A percentile compares a stretch with the other conserved stretches of the same genome.
These are phyloP conservation scores for Diplotaxis tenuifolia DNA, from an alignment of 345 rosid genomes.

Conservation along the genomic window DNA sequence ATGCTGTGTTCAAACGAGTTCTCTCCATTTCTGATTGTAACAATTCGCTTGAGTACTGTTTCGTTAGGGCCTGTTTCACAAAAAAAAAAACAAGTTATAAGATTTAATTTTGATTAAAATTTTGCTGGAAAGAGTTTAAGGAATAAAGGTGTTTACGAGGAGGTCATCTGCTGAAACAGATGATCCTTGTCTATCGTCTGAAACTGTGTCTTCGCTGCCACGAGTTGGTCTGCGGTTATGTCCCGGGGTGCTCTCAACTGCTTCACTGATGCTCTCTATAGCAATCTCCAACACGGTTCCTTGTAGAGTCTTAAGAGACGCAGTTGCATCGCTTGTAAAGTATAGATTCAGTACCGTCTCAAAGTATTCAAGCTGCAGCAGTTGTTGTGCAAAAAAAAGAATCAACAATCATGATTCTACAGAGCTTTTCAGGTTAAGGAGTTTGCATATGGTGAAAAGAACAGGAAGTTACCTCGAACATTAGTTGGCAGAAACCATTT, in stretches of 20 bases:
- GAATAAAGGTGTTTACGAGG: slow-evolving; percentile 55
- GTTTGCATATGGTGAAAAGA: not conserved
- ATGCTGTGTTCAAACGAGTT: slow-evolving; percentile 87
- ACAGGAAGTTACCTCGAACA: slow-evolving; percentile 71
- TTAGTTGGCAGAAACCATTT: slow-evolving; percentile 97
- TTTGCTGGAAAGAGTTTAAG: not conserved
- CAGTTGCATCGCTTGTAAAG: slow-evolving; percentile 71
- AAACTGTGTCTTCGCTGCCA: slow-evolving; percentile 88
- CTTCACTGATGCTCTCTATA: slow-evolving; percentile 68
- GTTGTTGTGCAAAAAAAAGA: slow-evolving; percentile 5
- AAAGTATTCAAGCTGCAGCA: slow-evolving; percentile 90
- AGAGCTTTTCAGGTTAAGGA: not conserved
- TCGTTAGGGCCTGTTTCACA: slow-evolving; percentile 66
- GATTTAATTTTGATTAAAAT: not conserved
- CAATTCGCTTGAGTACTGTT: slow-evolving; percentile 76
- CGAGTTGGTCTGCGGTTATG: slow-evolving; percentile 77
- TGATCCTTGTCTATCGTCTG: slow-evolving; percentile 77
- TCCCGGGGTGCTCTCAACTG: slow-evolving; percentile 69
- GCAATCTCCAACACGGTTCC: slow-evolving; percentile 88
- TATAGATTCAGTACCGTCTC: slow-evolving; percentile 79
- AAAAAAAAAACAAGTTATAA: not conserved
- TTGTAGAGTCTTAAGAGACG: slow-evolving; percentile 76
- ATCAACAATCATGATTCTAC: slow-evolving; percentile 5
- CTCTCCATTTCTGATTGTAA: slow-evolving; percentile 85
- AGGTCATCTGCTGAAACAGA: slow-evolving; percentile 86